These are phyloP conservation scores for Achlya hypogyna DNA, from an alignment of 352 stramenopile species.

Conservation along the genomic window DNA sequence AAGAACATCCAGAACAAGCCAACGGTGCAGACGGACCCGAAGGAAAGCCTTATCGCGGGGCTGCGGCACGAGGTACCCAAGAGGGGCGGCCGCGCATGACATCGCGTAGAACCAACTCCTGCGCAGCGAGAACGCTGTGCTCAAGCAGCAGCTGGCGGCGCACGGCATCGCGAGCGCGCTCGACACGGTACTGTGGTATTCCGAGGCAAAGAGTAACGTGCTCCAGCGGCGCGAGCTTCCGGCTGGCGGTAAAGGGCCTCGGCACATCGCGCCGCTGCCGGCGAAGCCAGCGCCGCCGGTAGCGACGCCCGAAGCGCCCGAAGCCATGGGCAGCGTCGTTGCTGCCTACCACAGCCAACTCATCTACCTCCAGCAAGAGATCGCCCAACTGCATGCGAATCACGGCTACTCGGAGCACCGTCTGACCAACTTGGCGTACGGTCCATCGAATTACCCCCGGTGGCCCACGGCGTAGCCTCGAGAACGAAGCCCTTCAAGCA, in stretches of 20 bases:
- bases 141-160: constrained; percentile 42
- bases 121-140: constrained; percentile 41
- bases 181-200: too few relatives aligned
- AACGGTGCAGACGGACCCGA: constrained; percentile 54
- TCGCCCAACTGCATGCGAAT: constrained; percentile 35
- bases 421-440: constrained; percentile 3
- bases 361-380: constrained; percentile 48
- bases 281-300: not conserved
- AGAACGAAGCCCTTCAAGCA: constrained; percentile 39
- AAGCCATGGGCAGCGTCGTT: constrained; percentile 17
- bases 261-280: not conserved
- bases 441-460: not conserved
- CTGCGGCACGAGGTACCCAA: constrained; percentile 37
- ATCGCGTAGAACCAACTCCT: constrained; percentile 36
- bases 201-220: too few relatives aligned
- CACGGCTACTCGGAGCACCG: constrained; percentile 18
- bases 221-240: too few relatives aligned
- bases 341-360: constrained; percentile 45
- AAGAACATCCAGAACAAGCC: constrained; percentile 84
- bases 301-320: constrained; percentile 17
- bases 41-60: constrained; percentile 45
- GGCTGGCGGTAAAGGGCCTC: not conserved
- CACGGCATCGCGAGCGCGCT: constrained; percentile 5
- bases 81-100: not conserved
- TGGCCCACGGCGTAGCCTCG: constrained; percentile 27